These are phyloP conservation scores for Microcera coccophila DNA, from an alignment of 2,329 filamentous ascomycete species.

Conservation along the genomic window DNA sequence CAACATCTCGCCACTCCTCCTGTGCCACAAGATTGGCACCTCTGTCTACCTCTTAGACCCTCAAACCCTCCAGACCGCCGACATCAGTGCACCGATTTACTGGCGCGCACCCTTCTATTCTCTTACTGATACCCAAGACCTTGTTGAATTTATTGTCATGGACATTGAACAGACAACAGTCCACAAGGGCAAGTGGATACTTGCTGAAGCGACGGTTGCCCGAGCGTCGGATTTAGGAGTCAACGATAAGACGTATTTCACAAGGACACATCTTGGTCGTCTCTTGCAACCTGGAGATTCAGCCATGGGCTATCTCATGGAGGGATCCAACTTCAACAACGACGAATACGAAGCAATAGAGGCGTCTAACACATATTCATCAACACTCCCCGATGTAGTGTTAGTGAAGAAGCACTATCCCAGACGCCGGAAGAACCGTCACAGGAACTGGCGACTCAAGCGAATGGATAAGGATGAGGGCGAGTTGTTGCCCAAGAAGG, in stretches of 20 bases:
- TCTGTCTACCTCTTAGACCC: slow-evolving; percentile 87
- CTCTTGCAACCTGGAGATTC: slow-evolving; percentile 86
- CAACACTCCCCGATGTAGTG: slow-evolving; percentile 83
- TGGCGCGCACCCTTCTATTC: slow-evolving; percentile 86
- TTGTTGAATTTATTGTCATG: slow-evolving; percentile 91
- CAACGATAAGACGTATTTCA: slow-evolving; percentile 86
- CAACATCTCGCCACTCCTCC: slow-evolving; percentile 79
- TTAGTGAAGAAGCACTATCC: slow-evolving; percentile 97
- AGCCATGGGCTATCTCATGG: slow-evolving; percentile 89
- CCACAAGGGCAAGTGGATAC: slow-evolving; percentile 74
- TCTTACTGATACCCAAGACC: slow-evolving; percentile 76
- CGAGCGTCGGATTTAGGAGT: slow-evolving; percentile 79
- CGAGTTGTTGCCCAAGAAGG: slow-evolving; percentile 79
- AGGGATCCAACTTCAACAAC: slow-evolving; percentile 90
- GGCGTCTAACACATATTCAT: slow-evolving; percentile 68
- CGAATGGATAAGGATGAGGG: slow-evolving; percentile 88
- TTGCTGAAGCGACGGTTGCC: slow-evolving; percentile 85
- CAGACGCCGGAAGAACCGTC: slow-evolving; percentile 73
- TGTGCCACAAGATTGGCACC: slow-evolving; percentile 87
- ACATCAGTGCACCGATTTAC: slow-evolving; percentile 77
- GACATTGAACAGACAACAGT: slow-evolving; percentile 80
- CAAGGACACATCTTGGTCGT: slow-evolving; percentile 82
- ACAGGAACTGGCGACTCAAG: slow-evolving; percentile 89
- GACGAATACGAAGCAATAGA: slow-evolving; percentile 79
- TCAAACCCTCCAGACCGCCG: slow-evolving; percentile 83